Evolutionary conservation across 2,329 filamentous ascomycete genomes (phyloP), one percentile per base, ranked within the genome.

Genomic region (Cladosporium halotolerans): DNA sequence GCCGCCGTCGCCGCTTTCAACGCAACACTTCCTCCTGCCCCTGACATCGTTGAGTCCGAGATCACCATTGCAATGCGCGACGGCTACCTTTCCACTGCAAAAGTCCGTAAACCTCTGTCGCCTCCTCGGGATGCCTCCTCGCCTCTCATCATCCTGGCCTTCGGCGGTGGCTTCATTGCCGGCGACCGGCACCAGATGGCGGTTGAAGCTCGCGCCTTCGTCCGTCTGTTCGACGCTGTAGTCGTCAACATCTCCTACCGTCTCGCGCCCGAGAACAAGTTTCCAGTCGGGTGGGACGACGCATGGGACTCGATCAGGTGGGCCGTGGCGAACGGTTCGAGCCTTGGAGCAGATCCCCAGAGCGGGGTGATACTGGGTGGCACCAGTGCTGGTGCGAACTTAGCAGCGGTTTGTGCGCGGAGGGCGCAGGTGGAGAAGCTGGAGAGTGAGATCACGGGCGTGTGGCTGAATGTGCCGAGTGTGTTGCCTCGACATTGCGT

Each of bases 291-390:
- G 9, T 63, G 71, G 11, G 60, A 73, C 19, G 76, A 79, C 57
- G 65, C 66, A 16, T 77, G 69, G 68, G 76, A 78, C 60, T 70
- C 69, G 5, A 54, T 77, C 43, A 63, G 72, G 62, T 78, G 74
- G 74, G 66, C 73, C 10, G 60, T 57, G 8, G 56, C 65, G 11
- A 73, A 78, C 53, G 72, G 74, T 14, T 47, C 52, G 5, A 58
- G 51, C 9, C 58, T 77, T 3, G 69, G 67, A 7, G 72, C 72
- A 9, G 69, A 77, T 53, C 70, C 73, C 0, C 62, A 64, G 5
- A 66, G 66, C n/a, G 77, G 76, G 0, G 79, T 79, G 57, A 56
- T 80, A 14, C 53, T 78, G 8, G 76, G 75, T n/a, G 77, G 78
- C 1, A 69, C 70, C 1, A 76, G 73, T 9, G 75, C 77, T 5